Percentiles rank a stretch among this genome's conserved stretches.
Evolutionary conservation across 345 rosid species (phyloP).

Genomic region (Noccaea caerulescens): DNA sequence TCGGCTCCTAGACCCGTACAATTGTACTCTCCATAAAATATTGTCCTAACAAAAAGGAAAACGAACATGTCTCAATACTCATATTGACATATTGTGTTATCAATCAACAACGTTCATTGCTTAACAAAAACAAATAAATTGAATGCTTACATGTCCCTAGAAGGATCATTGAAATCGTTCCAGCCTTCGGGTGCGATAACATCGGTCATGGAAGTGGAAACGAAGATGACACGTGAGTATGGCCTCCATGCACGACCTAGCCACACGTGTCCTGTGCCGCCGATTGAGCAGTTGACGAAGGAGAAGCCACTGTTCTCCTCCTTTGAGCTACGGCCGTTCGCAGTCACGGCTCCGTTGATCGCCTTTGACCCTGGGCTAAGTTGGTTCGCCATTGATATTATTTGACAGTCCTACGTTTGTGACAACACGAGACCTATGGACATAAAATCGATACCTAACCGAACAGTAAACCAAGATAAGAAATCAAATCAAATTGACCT

Average conservation of each 20-base stretch:
- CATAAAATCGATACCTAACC: neutral
- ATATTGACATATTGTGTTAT: too few relatives aligned
- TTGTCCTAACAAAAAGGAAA: conserved; percentile 51
- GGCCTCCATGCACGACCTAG: conserved; percentile 94
- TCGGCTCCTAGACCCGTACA: conserved; percentile 80
- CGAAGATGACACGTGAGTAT: conserved; percentile 75
- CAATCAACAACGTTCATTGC: neutral
- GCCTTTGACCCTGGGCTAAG: conserved; percentile 61
- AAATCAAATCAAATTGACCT: neutral
- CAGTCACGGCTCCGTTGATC: conserved; percentile 83
- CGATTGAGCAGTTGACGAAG: conserved; percentile 66
- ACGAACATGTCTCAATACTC: neutral
- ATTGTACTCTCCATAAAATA: conserved; percentile 75
- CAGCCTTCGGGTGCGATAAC: conserved; percentile 87
- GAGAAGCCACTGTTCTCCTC: conserved; percentile 82
- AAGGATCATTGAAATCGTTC: conserved; percentile 83
- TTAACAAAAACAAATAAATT: neutral
- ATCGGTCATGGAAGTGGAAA: conserved; percentile 65
- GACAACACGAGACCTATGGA: too few relatives aligned
- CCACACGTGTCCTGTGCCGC: conserved; percentile 89
- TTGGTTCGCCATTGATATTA: conserved; percentile 81
- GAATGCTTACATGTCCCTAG: conserved; percentile 65
- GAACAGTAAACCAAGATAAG: neutral
- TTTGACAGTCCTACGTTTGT: conserved; percentile 53
- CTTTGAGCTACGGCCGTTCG: conserved; percentile 69